Base-by-base conservation (phyloP, 2,329 filamentous ascomycete species). In the Aotearoamyces nothofagi region DNA sequence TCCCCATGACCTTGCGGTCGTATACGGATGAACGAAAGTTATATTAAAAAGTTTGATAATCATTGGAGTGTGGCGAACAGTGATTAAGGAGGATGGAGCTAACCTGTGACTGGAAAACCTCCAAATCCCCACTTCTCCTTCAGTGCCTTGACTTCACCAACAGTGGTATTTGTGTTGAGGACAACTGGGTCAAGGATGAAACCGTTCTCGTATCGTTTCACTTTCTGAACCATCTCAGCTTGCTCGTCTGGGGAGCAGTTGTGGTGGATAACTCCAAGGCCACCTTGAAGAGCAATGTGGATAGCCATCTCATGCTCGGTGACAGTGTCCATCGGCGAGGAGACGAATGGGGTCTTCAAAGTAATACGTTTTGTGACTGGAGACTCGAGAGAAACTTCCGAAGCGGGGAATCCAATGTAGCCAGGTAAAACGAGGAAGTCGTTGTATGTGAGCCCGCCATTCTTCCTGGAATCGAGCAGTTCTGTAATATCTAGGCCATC, bases 21-120 rank as follows among this genome's bases (percentile, higher is more conserved):
- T n/a, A 77, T 92, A 69, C 82, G 83, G 90, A 87, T 87, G 90
- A 98, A 98, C 90, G 90, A 98, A 98, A 98, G 90, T 96, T 96
- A 94, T 79, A 71, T 62, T 61, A 59, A 63, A 69, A 66, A 63
- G 66, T 63, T 71, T 66, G 69, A 66, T 82, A 90, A 93, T 93
- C 81, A 84, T 63, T 8, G 57, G 51, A 44, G 59, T 60, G n/a
- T n/a, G 52, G 48, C 43, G 31, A 24, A 13, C 33, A 27, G 34
- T 44, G 48, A 22, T 38, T 39, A 33, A 35, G 26, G 32, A 31
- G 37, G 6, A 22, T 37, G 32, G 15, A 29, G 66, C 87, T 69
- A 66, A 98, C 92, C 90, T 59, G 90, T 98, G 34, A 98, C 87
- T 35, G 90, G 90, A 61, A 94, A 96, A 46, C 90, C 90, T 51